Percentiles rank a stretch among this genome's conserved stretches.
These are phyloP conservation scores for Puccinellia tenuiflora DNA, from an alignment of 176 grass and related monocot species.

Conservation along the genomic window DNA sequence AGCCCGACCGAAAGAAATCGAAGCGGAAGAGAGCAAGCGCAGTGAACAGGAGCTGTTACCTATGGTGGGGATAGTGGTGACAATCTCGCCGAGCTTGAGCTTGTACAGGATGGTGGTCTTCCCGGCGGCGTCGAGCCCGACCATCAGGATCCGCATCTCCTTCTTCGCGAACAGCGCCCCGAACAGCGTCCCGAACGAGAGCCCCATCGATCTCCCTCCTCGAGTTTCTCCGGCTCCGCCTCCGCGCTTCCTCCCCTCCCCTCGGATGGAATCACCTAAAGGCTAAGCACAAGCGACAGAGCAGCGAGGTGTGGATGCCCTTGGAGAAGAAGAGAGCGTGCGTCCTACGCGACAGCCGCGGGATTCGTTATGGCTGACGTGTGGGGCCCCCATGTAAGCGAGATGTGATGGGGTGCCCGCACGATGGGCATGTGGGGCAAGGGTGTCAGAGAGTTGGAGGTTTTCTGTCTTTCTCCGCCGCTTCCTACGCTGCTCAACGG, in stretches of 20 bases:
- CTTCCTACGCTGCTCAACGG: no score
- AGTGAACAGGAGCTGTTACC: background rate
- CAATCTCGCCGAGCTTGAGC: conserved; percentile 71
- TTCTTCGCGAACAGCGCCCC: conserved; percentile 63
- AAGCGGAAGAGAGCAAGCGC: background rate
- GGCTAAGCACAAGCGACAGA: background rate
- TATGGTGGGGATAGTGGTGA: conserved; percentile 65
- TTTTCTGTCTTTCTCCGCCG: no score
- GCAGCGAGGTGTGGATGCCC: background rate
- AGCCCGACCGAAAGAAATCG: background rate
- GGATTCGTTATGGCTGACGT: background rate
- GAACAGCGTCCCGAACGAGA: conserved; percentile 20
- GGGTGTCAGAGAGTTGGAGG: no score
- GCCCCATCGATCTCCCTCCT: conserved; percentile 12
- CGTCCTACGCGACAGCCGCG: background rate
- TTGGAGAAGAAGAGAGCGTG: conserved; percentile 4
- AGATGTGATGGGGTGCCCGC: no score
- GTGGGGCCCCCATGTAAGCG: background rate
- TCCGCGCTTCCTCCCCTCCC: background rate
- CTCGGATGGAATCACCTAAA: background rate
- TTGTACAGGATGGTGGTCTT: conserved; percentile 78
- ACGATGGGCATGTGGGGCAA: no score
- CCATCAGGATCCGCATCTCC: conserved; percentile 75
- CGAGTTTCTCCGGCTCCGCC: background rate
- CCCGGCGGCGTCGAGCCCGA: conserved; percentile 59